Evolutionary conservation across 257 asterid species (phyloP).

Genomic region (Solanum neorickii): DNA sequence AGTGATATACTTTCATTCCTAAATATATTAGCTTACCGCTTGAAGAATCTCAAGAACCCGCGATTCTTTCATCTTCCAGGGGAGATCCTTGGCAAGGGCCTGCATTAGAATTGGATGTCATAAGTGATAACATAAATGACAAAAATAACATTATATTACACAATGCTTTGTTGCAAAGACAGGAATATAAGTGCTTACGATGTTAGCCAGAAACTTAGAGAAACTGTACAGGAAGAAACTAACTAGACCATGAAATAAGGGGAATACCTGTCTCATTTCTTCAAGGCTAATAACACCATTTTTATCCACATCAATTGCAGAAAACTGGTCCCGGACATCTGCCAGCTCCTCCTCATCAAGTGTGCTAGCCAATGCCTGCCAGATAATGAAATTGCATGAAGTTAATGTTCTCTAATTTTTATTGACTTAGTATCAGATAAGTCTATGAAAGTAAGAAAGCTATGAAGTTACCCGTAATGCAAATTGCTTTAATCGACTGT

Average conservation of each 20-base stretch:
- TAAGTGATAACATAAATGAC: background rate
- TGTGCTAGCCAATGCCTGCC: conserved; percentile 92
- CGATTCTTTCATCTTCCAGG: conserved; percentile 96
- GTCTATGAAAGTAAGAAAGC: background rate
- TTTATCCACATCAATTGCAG: conserved; percentile 94
- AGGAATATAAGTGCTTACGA: background rate
- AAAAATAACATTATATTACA: background rate
- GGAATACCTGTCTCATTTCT: conserved; percentile 90
- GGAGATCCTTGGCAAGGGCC: conserved; percentile 98
- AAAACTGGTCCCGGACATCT: conserved; percentile 85
- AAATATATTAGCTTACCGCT: conserved; percentile 49
- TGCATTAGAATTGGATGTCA: conserved; percentile 7
- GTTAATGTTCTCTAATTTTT: background rate
- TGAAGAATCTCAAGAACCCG: conserved; percentile 92
- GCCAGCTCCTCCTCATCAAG: conserved; percentile 85
- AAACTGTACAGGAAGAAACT: background rate
- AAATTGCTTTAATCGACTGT: conserved; percentile 87
- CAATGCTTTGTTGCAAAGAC: background rate
- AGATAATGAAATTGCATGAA: background rate
- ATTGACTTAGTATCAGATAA: background rate
- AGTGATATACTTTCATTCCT: background rate
- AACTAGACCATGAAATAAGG: background rate
- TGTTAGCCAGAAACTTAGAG: background rate
- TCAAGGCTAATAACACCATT: conserved; percentile 93
- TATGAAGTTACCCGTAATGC: conserved; percentile 69